These are phyloP conservation scores for Plasmodium chabaudi DNA, from an alignment of 169 alveolate genomes.

Conservation along the genomic window DNA sequence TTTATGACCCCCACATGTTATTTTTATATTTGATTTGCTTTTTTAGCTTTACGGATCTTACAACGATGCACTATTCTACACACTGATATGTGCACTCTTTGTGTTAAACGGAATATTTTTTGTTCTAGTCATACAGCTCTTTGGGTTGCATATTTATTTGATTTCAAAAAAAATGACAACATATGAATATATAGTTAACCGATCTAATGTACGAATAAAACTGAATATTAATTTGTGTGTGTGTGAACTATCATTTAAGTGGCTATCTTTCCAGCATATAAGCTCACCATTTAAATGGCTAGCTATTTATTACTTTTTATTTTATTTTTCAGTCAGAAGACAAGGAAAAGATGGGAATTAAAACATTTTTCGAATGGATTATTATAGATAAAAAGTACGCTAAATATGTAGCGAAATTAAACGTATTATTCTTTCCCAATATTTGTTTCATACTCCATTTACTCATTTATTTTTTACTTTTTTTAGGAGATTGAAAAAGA, in stretches of 20 bases:
- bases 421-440: no score
- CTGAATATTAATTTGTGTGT: neutral
- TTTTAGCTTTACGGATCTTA: constrained; percentile 67
- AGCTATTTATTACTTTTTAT: neutral
- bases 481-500: neutral
- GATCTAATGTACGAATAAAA: constrained; percentile 40
- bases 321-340: constrained; percentile 41
- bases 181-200: constrained; percentile 79
- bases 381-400: constrained; percentile 59
- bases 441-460: neutral
- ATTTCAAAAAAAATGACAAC: constrained; percentile 80
- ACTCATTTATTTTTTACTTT: neutral
- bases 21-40: constrained; percentile 11
- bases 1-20: neutral
- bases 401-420: neutral
- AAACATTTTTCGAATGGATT: constrained; percentile 74
- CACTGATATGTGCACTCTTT: constrained; percentile 37
- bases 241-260: neutral
- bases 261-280: neutral
- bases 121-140: constrained; percentile 78
- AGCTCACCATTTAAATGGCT: neutral
- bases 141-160: constrained; percentile 79
- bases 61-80: constrained; percentile 68
- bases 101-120: constrained; percentile 39
- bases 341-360: constrained; percentile 47